Base-by-base conservation (phyloP, 169 alveolate species). In the Besnoitia besnoiti region DNA sequence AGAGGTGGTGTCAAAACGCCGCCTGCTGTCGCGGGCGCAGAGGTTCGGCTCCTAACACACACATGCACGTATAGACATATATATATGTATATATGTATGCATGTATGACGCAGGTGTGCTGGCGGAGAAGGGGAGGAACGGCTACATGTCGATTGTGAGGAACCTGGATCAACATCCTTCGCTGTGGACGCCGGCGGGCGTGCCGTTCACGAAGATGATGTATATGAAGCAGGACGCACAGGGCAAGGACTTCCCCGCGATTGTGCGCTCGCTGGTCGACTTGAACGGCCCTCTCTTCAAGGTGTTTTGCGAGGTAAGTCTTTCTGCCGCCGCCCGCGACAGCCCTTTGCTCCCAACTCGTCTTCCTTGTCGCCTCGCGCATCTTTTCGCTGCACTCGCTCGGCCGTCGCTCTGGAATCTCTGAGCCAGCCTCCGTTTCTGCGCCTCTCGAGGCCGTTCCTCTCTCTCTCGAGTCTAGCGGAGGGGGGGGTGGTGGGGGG, bases 131-230 rank as follows among this genome's bases (percentile, higher is more conserved):
- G 46, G 90, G 73, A 97, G 95, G 92, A 98, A 99, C 91, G 99
- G 99, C 37, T 97, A 98, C 94, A 98, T 99, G 99, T 97, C 99
- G 21, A 96, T 98, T 21, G 97, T 98, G 61, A 94, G 98, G 89
- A 96, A 97, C 51, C 95, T 98, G 42, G 97, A 97, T 62, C 95
- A 96, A 89, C 96, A 96, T 40, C 97, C 93, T 30, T 51, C 93
- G 27, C 85, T 93, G 39, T 93, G 95, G 95, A 90, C 93, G 30
- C 93, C 95, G 40, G 95, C 94, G 73, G 99, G 98, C 37, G 95
- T 96, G 44, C 98, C 98, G 5, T 96, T 97, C 85, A 88, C 97
- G 87, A 91, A 95, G 85, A 94, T 97, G 79, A 97, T 97, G 98
- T 95, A 95, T 85, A 94, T 96, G 88, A 95, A 94, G 87, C 88